These are phyloP conservation scores for Dissophora ornata DNA, from an alignment of 192 early-diverging fungal genomes.

Conservation along the genomic window DNA sequence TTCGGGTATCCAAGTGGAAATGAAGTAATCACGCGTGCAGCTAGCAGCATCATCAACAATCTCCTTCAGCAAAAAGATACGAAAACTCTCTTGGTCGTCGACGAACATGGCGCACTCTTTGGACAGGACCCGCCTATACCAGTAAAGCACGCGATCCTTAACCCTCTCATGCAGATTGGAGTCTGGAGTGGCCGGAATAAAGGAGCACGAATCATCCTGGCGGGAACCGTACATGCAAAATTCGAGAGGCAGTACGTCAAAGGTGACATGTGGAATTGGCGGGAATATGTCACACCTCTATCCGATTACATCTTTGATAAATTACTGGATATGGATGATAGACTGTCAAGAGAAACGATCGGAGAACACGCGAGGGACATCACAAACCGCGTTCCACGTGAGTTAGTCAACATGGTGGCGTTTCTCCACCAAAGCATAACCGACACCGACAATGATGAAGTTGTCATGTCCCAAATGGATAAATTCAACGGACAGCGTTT, in stretches of 20 bases:
- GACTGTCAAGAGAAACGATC: constrained; percentile 17
- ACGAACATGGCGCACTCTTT: constrained; percentile 44
- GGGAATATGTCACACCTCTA: constrained; percentile 36
- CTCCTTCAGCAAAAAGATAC: constrained; percentile 4
- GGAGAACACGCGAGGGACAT: constrained; percentile 18
- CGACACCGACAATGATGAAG: neutral
- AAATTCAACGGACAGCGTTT: neutral
- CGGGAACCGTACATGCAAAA: constrained; percentile 16
- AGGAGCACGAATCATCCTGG: constrained; percentile 35
- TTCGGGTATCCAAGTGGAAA: neutral
- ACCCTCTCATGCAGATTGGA: constrained; percentile 40
- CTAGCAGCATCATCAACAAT: neutral
- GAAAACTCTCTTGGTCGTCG: constrained; percentile 38
- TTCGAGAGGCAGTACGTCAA: constrained; percentile 31
- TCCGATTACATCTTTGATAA: constrained; percentile 18
- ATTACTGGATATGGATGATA: constrained; percentile 10
- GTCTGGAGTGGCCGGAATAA: constrained; percentile 15
- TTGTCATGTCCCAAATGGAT: neutral
- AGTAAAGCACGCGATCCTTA: constrained; percentile 5
- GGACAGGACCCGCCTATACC: constrained; percentile 32
- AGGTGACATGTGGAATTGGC: constrained; percentile 11
- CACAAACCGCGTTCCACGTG: constrained; percentile 42
- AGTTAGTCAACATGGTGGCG: constrained; percentile 18
- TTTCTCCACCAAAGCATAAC: neutral
- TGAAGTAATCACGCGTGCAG: neutral